These are phyloP conservation scores for Monilinia polystroma DNA, from an alignment of 2,329 filamentous ascomycete genomes.

Conservation along the genomic window DNA sequence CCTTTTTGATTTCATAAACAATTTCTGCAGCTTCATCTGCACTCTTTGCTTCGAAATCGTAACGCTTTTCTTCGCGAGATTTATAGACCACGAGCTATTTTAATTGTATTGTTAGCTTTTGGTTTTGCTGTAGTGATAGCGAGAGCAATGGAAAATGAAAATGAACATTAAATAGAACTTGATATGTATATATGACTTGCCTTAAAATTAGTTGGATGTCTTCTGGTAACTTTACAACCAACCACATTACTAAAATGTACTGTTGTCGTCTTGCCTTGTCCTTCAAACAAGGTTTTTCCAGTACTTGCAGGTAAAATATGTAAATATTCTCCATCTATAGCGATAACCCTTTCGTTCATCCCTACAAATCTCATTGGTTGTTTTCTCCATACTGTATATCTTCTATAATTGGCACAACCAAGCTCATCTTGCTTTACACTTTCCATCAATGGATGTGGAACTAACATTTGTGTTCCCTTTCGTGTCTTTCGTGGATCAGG, in stretches of 20 bases:
- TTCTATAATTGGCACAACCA: slow-evolving; percentile 63
- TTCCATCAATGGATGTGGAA: slow-evolving; percentile 66
- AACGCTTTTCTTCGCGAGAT: slow-evolving; percentile 73
- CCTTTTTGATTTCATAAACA: slow-evolving; percentile 74
- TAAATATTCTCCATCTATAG: slow-evolving; percentile 83
- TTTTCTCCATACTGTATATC: slow-evolving; percentile 78
- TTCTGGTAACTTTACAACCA: slow-evolving; percentile 76
- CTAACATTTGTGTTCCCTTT: slow-evolving; percentile 54
- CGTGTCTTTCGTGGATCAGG: slow-evolving; percentile 48
- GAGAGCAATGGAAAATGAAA: neutral
- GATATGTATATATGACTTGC: slow-evolving; percentile 45
- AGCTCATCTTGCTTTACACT: slow-evolving; percentile 59
- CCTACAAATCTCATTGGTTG: slow-evolving; percentile 79
- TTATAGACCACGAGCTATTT: slow-evolving; percentile 69
- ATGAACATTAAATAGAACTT: too few species aligned
- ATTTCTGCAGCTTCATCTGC: slow-evolving; percentile 74
- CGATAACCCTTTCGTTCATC: slow-evolving; percentile 71
- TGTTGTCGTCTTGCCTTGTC: slow-evolving; percentile 70
- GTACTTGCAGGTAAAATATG: slow-evolving; percentile 74
- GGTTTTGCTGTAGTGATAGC: neutral
- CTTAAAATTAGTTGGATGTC: slow-evolving; percentile 79
- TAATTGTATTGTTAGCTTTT: slow-evolving; percentile 2
- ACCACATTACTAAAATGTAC: slow-evolving; percentile 81
- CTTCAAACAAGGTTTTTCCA: slow-evolving; percentile 62
- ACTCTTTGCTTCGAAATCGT: slow-evolving; percentile 79